Evolutionary conservation across 192 early-diverging fungal genomes (phyloP).

Genomic region (Gamsiella multidivaricata): DNA sequence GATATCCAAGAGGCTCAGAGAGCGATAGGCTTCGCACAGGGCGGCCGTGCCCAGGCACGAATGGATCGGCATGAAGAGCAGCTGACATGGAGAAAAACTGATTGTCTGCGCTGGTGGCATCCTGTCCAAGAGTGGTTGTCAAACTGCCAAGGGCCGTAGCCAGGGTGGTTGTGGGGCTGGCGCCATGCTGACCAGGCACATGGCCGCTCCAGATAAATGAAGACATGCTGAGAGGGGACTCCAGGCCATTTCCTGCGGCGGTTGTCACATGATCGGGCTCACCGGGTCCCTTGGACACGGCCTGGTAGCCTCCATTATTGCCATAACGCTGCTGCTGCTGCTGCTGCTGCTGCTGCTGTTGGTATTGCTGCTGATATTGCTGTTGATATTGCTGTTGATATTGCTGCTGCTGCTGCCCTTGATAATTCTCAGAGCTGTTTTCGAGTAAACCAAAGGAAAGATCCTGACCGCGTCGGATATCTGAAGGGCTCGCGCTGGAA

Average conservation of each 20-base stretch:
- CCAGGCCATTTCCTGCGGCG: conserved; percentile 3
- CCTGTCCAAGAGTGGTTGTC: conserved; percentile 2
- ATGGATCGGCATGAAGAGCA: conserved; percentile 27
- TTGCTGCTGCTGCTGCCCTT: neutral
- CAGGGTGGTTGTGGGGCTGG: neutral
- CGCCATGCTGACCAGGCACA: conserved; percentile 1
- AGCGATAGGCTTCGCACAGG: conserved; percentile 29
- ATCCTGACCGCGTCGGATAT: neutral
- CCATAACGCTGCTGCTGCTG: neutral
- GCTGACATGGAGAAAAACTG: conserved; percentile 20
- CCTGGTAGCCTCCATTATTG: neutral
- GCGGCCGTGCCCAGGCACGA: conserved; percentile 16
- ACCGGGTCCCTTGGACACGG: neutral
- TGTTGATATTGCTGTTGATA: neutral
- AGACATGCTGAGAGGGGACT: conserved; percentile 32
- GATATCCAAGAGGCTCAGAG: conserved; percentile 32
- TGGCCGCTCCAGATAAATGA: conserved; percentile 39
- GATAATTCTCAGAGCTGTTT: neutral
- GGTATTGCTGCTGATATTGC: neutral
- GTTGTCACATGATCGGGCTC: neutral
- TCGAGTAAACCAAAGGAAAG: conserved; percentile 12
- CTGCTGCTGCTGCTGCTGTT: neutral
- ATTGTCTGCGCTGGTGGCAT: neutral
- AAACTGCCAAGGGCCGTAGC: neutral
- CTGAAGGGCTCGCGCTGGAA: neutral